A percentile compares a stretch with the other conserved stretches of the same genome.
phyloP scores from a whole-genome alignment of 331 rosid species.

The Saraca asoca region DNA sequence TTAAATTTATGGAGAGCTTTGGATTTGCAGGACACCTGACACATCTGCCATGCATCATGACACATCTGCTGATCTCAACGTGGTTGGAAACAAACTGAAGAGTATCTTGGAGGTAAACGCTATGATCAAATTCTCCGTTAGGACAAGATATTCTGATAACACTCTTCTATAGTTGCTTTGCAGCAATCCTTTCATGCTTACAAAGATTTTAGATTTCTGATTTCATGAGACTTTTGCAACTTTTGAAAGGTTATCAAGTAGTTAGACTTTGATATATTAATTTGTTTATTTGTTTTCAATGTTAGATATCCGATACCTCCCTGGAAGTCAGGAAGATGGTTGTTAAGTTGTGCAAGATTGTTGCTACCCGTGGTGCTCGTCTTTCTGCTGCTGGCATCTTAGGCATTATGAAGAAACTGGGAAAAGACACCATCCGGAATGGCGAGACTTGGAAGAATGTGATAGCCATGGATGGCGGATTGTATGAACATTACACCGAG shows the following conservation, averaged over 20 bases:
- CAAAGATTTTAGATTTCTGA: background rate
- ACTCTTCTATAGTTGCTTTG: background rate
- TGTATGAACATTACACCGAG: conserved; percentile 75
- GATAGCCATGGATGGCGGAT: conserved; percentile 87
- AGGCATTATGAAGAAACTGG: conserved; percentile 78
- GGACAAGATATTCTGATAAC: background rate
- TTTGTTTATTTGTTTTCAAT: background rate
- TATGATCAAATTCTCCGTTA: background rate
- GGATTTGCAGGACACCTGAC: conserved; percentile 74
- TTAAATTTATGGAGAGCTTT: conserved; percentile 20
- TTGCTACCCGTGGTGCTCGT: conserved; percentile 88
- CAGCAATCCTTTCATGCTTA: too few relatives aligned
- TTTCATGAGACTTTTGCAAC: conserved; percentile 9
- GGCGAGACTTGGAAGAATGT: conserved; percentile 57
- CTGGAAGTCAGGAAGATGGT: conserved; percentile 56
- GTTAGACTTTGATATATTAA: conserved; percentile 1
- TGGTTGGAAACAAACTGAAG: conserved; percentile 61
- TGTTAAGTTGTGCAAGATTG: conserved; percentile 65
- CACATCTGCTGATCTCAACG: conserved; percentile 68
- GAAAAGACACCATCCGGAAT: conserved; percentile 50
- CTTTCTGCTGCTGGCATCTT: conserved; percentile 86
- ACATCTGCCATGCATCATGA: conserved; percentile 91
- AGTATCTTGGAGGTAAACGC: conserved; percentile 64
- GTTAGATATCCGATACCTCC: conserved; percentile 68
- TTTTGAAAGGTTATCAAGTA: background rate